Conservation (phyloP, 2,329 filamentous ascomycete species). For the Cladosporium oxysporum region DNA sequence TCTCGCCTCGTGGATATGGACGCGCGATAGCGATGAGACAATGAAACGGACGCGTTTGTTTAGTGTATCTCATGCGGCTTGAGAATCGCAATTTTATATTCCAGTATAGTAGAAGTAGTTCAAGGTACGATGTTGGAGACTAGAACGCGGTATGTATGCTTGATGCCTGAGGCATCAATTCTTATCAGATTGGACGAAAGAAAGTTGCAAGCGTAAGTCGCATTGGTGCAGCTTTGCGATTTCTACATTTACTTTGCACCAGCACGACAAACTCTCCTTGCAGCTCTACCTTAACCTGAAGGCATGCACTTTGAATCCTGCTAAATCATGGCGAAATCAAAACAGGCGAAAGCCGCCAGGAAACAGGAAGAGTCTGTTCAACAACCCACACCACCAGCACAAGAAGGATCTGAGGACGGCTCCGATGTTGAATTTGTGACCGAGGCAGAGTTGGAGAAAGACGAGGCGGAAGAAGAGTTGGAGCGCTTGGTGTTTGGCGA, state of each 20-base stretch:
- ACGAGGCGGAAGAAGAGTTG: conserved; percentile 36
- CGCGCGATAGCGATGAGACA: no score
- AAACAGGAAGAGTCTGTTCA: conserved; percentile 11
- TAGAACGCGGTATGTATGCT: neutral
- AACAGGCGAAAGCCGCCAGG: conserved; percentile 16
- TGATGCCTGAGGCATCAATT: neutral
- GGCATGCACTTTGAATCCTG: neutral
- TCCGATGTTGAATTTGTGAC: conserved; percentile 35
- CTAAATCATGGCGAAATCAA: conserved; percentile 12
- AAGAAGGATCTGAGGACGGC: conserved; percentile 25
- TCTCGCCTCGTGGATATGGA: no score
- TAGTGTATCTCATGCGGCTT: no score
- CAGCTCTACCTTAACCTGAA: neutral
- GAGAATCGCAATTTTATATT: no score
- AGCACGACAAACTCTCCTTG: neutral
- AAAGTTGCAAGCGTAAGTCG: neutral
- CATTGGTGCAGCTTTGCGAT: neutral
- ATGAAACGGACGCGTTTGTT: no score
- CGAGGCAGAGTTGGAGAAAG: conserved; percentile 33
- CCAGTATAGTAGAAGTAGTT: no score
- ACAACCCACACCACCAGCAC: conserved; percentile 16
- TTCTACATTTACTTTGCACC: neutral
- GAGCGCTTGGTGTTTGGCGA: conserved; percentile 89
- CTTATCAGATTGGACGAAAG: neutral
- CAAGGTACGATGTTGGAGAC: neutral